phyloP scores from a whole-genome alignment of 1,284 basidiomycete species.

The Neonothopanus nambi region DNA sequence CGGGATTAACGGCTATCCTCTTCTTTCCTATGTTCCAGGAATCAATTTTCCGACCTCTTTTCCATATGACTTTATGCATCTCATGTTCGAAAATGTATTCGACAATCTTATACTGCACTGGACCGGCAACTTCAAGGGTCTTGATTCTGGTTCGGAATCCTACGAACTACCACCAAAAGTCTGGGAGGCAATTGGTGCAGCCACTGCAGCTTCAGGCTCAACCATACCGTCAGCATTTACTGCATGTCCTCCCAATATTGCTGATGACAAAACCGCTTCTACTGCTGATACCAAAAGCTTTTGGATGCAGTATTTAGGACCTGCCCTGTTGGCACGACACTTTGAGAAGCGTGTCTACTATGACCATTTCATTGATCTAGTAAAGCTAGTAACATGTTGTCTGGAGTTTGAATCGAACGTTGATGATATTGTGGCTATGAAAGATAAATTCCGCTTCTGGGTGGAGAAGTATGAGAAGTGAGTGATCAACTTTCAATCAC shows the following conservation, averaged over 20 bases:
- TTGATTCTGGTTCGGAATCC: conserved; percentile 26
- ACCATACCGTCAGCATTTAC: conserved; percentile 34
- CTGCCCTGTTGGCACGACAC: conserved; percentile 18
- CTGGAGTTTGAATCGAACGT: conserved; percentile 18
- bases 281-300: conserved; percentile 26
- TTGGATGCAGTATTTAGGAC: conserved; percentile 22
- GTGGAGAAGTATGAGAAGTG: conserved; percentile 27
- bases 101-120: conserved; percentile 40
- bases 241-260: conserved; percentile 30
- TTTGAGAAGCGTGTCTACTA: conserved; percentile 22
- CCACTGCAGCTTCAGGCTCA: conserved; percentile 24
- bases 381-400: conserved; percentile 20
- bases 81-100: conserved; percentile 29
- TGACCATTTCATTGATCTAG: conserved; percentile 25
- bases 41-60: conserved; percentile 14
- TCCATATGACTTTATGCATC: conserved; percentile 18
- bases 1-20: not conserved
- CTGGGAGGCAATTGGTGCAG: conserved; percentile 35
- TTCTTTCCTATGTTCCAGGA: not conserved
- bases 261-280: conserved; percentile 21
- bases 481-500: not conserved
- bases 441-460: conserved; percentile 18
- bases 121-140: conserved; percentile 32
- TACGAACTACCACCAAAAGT: conserved; percentile 27
- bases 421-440: conserved; percentile 17